These are phyloP conservation scores for Tulasnella sp. DNA, from an alignment of 768 basidiomycete genomes.

Conservation along the genomic window DNA sequence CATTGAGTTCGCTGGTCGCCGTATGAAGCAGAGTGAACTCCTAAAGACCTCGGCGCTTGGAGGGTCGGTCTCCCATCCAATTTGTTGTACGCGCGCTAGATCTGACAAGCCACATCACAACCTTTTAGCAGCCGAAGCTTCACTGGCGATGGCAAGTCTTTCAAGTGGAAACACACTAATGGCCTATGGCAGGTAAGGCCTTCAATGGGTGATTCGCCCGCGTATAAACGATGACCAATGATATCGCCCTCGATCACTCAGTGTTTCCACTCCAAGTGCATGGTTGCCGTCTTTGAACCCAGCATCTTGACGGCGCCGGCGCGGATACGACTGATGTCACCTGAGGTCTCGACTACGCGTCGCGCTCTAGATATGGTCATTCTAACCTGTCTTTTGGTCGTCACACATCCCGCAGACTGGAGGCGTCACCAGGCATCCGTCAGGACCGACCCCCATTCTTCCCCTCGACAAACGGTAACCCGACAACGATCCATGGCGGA, in stretches of 20 bases:
- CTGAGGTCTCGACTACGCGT: neutral
- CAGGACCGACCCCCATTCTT: no score
- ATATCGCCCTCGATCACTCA: neutral
- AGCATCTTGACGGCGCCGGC: conserved; percentile 11
- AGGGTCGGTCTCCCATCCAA: conserved; percentile 5
- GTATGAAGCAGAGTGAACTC: neutral
- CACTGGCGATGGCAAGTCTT: conserved; percentile 8
- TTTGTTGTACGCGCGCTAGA: neutral
- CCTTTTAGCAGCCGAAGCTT: conserved; percentile 9
- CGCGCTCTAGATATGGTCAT: conserved; percentile 7
- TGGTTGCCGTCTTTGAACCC: conserved; percentile 15
- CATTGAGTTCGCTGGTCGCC: conserved; percentile 4
- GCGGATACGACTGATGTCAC: conserved; percentile 4
- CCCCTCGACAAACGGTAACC: no score
- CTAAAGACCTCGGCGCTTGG: conserved; percentile 1
- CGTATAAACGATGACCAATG: neutral
- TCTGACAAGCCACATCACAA: neutral
- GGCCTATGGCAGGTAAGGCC: conserved; percentile 8
- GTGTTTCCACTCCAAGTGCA: conserved; percentile 2
- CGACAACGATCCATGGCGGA: no score
- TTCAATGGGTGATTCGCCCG: neutral
- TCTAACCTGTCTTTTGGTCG: conserved; percentile 11
- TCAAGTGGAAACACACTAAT: conserved; percentile 6
- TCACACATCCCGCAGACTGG: conserved; percentile 12
- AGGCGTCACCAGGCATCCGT: neutral